A percentile compares a stretch with the other conserved stretches of the same genome.
Conservation (phyloP, 495 filamentous ascomycete species). For the Annulohypoxylon nitens region DNA sequence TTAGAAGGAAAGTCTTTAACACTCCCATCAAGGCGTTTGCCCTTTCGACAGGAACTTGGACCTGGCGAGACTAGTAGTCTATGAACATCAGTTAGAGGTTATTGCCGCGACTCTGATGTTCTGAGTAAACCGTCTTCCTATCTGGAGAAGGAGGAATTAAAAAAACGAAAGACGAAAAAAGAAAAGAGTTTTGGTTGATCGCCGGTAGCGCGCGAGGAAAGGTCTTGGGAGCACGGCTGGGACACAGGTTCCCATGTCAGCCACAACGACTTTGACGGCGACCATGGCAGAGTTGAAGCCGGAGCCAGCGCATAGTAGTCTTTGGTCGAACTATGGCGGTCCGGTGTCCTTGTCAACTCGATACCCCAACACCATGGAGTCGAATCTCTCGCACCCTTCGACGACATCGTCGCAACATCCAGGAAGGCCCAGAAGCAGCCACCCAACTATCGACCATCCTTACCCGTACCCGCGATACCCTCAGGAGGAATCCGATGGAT, state of each 20-base stretch:
- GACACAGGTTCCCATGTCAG: slow-evolving; percentile 65
- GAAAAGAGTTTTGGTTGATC: slow-evolving; percentile 33
- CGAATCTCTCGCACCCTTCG: slow-evolving; percentile 55
- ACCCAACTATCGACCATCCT: slow-evolving; percentile 52
- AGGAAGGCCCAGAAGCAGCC: slow-evolving; percentile 59
- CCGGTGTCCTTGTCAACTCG: slow-evolving; percentile 63
- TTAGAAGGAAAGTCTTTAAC: slow-evolving; percentile 44
- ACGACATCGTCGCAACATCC: slow-evolving; percentile 58
- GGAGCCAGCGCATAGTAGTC: slow-evolving; percentile 63
- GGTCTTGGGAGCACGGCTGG: slow-evolving; percentile 46
- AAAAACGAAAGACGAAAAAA: slow-evolving; percentile 18
- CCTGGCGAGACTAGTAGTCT: slow-evolving; percentile 34
- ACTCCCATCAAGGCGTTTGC: slow-evolving; percentile 38
- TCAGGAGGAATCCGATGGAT: slow-evolving; percentile 60
- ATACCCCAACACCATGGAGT: slow-evolving; percentile 60
- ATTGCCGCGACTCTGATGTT: slow-evolving; percentile 41
- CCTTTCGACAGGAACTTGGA: slow-evolving; percentile 43
- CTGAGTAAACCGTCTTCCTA: slow-evolving; percentile 34
- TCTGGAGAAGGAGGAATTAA: slow-evolving; percentile 37
- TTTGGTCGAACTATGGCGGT: slow-evolving; percentile 65
- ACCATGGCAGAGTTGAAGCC: slow-evolving; percentile 69
- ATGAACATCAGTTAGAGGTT: slow-evolving; percentile 38
- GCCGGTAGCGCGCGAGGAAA: slow-evolving; percentile 45
- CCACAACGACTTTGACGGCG: slow-evolving; percentile 66
- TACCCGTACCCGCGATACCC: slow-evolving; percentile 60